Evolutionary conservation across 2,329 filamentous ascomycete species (phyloP).

Genomic region (Pseudogymnoascus sp.): DNA sequence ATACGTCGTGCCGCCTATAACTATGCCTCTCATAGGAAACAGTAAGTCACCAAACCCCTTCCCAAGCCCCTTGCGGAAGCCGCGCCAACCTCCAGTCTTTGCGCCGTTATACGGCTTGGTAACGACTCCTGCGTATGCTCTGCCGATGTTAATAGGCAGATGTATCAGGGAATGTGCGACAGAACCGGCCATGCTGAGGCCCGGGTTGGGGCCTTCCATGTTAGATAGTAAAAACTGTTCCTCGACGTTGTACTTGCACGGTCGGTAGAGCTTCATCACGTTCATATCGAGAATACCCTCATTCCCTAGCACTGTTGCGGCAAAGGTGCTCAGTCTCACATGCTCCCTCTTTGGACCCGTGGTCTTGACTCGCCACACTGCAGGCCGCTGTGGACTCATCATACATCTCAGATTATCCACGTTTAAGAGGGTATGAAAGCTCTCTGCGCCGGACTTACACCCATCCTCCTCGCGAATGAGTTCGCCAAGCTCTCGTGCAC

Average conservation of each 20-base stretch:
- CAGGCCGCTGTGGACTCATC: conserved; percentile 56
- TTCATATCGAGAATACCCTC: conserved; percentile 47
- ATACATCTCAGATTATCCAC: conserved; percentile 58
- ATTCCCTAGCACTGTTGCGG: conserved; percentile 58
- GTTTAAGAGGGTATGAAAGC: conserved; percentile 61
- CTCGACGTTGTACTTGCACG: conserved; percentile 15
- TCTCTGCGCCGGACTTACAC: conserved; percentile 51
- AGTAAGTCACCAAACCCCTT: conserved; percentile 14
- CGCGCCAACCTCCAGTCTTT: conserved; percentile 12
- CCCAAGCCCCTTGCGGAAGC: conserved; percentile 16
- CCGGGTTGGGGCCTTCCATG: conserved; percentile 15
- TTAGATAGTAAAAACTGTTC: conserved; percentile 16
- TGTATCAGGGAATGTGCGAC: conserved; percentile 16
- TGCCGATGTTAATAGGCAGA: conserved; percentile 16
- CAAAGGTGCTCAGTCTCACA: conserved; percentile 59
- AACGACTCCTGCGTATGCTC: conserved; percentile 14
- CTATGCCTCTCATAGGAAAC: conserved; percentile 15
- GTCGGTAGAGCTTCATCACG: conserved; percentile 14
- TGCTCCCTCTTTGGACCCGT: conserved; percentile 44
- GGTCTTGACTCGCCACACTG: conserved; percentile 64
- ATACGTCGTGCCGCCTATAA: conserved; percentile 16
- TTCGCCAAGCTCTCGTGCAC: conserved; percentile 40
- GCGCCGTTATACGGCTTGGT: conserved; percentile 17
- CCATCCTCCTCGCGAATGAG: conserved; percentile 60
- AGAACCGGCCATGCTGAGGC: conserved; percentile 17